Evolutionary conservation across 1,284 basidiomycete genomes (phyloP).

Genomic region (Limonomyces culmigenus): DNA sequence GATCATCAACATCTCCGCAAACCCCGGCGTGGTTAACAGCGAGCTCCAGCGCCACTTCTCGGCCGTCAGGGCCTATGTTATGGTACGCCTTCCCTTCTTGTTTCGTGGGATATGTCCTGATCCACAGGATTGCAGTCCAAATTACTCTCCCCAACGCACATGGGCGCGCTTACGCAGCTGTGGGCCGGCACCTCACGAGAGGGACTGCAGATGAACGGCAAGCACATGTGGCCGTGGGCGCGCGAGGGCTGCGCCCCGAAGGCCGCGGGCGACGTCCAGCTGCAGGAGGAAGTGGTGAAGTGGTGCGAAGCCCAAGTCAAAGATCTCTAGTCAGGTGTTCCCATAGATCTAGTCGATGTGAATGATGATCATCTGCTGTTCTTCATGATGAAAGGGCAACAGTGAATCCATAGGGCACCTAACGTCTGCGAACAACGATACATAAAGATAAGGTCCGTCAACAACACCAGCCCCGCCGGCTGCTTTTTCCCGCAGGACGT

Average conservation of each 20-base stretch:
- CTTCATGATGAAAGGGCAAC: too few species aligned
- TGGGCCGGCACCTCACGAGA: slow-evolving; percentile 31
- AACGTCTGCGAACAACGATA: too few species aligned
- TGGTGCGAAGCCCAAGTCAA: slow-evolving; percentile 24
- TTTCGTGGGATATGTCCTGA: too few species aligned
- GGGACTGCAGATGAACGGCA: too few species aligned
- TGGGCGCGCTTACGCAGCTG: slow-evolving; percentile 32
- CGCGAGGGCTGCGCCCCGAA: slow-evolving; percentile 11
- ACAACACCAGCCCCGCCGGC: too few species aligned
- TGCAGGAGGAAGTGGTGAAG: slow-evolving; percentile 21
- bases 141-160: slow-evolving; percentile 10
- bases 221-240: slow-evolving; percentile 1
- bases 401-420: too few species aligned
- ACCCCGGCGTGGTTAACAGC: slow-evolving; percentile 9
- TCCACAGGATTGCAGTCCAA: slow-evolving; percentile 7
- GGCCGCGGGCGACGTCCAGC: slow-evolving; percentile 17
- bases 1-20: slow-evolving; percentile 10
- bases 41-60: background rate
- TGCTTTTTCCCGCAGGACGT: too few species aligned
- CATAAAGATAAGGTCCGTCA: too few species aligned
- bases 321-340: slow-evolving; percentile 1
- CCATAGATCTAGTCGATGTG: too few species aligned
- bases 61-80: background rate
- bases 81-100: background rate
- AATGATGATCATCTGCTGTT: too few species aligned